phyloP scores from a whole-genome alignment of 2,329 filamentous ascomycete species.

The Sporothrix dimorphospora region DNA sequence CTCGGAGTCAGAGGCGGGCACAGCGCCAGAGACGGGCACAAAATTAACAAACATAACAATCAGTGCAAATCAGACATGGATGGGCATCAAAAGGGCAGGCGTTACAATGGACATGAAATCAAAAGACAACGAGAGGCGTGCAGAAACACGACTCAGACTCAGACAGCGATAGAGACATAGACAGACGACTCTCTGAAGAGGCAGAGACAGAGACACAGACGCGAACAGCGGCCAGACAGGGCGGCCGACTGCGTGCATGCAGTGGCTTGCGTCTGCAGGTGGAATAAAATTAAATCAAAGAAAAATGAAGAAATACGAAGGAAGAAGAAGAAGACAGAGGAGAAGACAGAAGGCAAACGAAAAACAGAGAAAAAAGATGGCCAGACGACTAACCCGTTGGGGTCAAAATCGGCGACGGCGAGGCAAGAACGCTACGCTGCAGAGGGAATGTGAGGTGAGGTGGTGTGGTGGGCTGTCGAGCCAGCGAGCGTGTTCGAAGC shows the following conservation, averaged over 20 bases:
- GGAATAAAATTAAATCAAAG: constrained; percentile 18
- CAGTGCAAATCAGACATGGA: background rate
- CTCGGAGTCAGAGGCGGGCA: background rate
- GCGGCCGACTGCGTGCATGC: background rate
- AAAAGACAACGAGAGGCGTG: background rate
- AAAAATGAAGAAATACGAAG: constrained; percentile 20
- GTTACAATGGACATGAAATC: background rate
- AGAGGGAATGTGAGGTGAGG: constrained; percentile 8
- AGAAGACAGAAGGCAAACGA: background rate
- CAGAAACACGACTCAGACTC: constrained; percentile 12
- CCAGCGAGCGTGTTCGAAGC: background rate
- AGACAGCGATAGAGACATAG: too few relatives aligned
- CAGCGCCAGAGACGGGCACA: constrained; percentile 1
- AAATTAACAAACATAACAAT: background rate
- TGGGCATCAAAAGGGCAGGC: background rate
- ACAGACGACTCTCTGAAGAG: background rate
- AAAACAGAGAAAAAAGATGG: background rate
- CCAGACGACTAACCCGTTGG: background rate
- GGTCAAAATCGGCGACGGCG: constrained; percentile 27
- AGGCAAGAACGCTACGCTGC: constrained; percentile 11
- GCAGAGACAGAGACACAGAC: background rate
- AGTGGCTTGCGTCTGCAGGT: constrained; percentile 9
- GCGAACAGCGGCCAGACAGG: background rate
- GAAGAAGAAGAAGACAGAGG: background rate
- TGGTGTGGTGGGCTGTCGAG: constrained; percentile 5